Conservation (phyloP, 768 basidiomycete species). For the Mycena chlorophos region DNA sequence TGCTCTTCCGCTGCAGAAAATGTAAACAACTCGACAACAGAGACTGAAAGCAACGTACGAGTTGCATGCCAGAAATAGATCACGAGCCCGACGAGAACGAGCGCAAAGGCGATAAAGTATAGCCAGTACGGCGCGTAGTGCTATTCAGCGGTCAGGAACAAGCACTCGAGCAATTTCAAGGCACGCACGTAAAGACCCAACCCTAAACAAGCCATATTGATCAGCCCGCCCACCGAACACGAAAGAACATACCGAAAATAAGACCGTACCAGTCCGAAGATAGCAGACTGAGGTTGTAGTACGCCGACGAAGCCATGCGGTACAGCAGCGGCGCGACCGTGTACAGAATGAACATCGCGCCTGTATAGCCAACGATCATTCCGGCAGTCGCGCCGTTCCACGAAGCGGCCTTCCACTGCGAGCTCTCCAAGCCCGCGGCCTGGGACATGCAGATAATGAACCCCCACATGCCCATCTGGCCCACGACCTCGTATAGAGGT, state of each 20-base stretch:
- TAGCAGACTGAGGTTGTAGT: slow-evolving; percentile 82
- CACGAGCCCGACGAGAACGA: slow-evolving; percentile 72
- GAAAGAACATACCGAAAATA: slow-evolving; percentile 57
- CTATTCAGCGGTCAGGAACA: slow-evolving; percentile 36
- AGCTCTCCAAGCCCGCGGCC: slow-evolving; percentile 72
- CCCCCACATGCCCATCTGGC: slow-evolving; percentile 85
- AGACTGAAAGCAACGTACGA: slow-evolving; percentile 50
- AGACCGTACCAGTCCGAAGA: slow-evolving; percentile 88
- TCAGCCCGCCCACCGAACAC: background rate
- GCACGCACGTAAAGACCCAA: slow-evolving; percentile 52
- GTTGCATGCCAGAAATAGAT: slow-evolving; percentile 86
- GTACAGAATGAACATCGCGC: slow-evolving; percentile 81
- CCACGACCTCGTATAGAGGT: slow-evolving; percentile 85
- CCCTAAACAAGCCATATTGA: slow-evolving; percentile 29
- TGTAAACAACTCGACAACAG: background rate
- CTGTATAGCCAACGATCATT: slow-evolving; percentile 42
- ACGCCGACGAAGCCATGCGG: slow-evolving; percentile 82
- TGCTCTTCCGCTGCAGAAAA: slow-evolving; percentile 64
- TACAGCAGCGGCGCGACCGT: slow-evolving; percentile 85
- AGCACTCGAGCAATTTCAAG: background rate
- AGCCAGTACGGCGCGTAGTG: slow-evolving; percentile 85
- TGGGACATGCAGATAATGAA: slow-evolving; percentile 78
- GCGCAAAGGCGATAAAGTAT: slow-evolving; percentile 77
- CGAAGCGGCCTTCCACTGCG: slow-evolving; percentile 58
- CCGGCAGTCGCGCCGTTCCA: slow-evolving; percentile 74